Evolutionary conservation across 1,139 yeast species (phyloP).

Genomic region (Casaregolazyma suthepensis): DNA sequence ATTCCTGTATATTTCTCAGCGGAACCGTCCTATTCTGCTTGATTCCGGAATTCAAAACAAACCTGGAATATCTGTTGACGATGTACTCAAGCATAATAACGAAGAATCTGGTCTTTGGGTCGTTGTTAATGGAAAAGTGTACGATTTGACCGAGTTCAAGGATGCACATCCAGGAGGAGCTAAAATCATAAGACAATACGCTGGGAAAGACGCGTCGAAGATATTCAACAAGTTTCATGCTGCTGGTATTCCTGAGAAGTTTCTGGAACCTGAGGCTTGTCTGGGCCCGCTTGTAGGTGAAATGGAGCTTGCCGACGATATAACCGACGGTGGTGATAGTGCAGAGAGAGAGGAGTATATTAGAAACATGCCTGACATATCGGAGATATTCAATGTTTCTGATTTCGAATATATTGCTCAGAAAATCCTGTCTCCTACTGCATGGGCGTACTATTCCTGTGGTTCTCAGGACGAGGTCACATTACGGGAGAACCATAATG

Average conservation of each 20-base stretch:
- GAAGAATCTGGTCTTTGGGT: slow-evolving; percentile 42
- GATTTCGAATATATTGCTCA: slow-evolving; percentile 51
- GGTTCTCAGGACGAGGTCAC: slow-evolving; percentile 52
- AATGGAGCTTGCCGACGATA: not conserved
- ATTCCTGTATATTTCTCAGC: not conserved
- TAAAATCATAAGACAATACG: slow-evolving; percentile 46
- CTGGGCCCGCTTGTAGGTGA: not conserved
- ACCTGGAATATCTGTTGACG: not conserved
- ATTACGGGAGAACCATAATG: slow-evolving; percentile 43
- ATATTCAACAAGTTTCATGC: slow-evolving; percentile 55
- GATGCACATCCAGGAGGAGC: slow-evolving; percentile 52
- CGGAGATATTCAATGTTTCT: slow-evolving; percentile 43
- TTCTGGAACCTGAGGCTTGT: not conserved
- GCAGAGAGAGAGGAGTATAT: not conserved
- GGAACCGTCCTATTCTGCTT: not conserved
- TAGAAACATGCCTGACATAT: slow-evolving; percentile 36
- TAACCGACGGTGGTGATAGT: not conserved
- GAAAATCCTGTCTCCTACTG: slow-evolving; percentile 42
- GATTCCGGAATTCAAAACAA: not conserved
- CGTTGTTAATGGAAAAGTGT: slow-evolving; percentile 45
- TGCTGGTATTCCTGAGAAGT: slow-evolving; percentile 12
- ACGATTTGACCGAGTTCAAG: slow-evolving; percentile 46
- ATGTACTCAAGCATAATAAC: slow-evolving; percentile 3
- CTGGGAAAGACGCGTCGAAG: slow-evolving; percentile 56
- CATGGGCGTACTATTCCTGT: slow-evolving; percentile 53